A percentile compares a stretch with the other conserved stretches of the same genome.
These are phyloP conservation scores for Adenanthera pavonina DNA, from an alignment of 306 rosid species.

Conservation along the genomic window DNA sequence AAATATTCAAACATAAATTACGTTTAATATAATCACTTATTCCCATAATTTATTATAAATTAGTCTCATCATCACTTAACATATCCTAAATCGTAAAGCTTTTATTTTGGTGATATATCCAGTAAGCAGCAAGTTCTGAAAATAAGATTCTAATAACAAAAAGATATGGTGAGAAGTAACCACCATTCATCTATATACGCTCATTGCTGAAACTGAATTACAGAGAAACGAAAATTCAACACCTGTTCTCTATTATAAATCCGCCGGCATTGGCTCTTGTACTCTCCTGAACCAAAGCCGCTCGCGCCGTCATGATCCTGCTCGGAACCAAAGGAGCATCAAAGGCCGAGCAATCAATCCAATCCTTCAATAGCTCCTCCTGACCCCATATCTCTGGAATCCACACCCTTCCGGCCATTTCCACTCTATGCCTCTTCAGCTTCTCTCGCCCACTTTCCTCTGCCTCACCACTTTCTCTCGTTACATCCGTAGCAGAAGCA, in stretches of 20 bases:
- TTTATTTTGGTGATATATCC: background rate
- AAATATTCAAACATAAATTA: too few species aligned
- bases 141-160: background rate
- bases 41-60: too few species aligned
- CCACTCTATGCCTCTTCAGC: slow-evolving; percentile 73
- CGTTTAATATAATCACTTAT: too few species aligned
- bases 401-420: slow-evolving; percentile 81
- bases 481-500: background rate
- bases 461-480: background rate
- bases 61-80: too few species aligned
- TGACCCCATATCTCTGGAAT: slow-evolving; percentile 96
- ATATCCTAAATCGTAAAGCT: background rate
- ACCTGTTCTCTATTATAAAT: slow-evolving; percentile 66
- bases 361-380: slow-evolving; percentile 81
- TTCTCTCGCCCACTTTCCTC: slow-evolving; percentile 73
- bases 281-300: slow-evolving; percentile 69
- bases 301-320: slow-evolving; percentile 67
- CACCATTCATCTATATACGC: background rate
- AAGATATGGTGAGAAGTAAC: background rate
- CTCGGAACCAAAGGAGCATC: slow-evolving; percentile 70
- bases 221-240: slow-evolving; percentile 39
- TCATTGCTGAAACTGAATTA: background rate
- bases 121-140: background rate
- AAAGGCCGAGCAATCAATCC: slow-evolving; percentile 80
- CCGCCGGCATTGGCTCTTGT: slow-evolving; percentile 50